Percentiles rank a stretch among this genome's conserved stretches.
phyloP scores from a whole-genome alignment of 805 yeast genomes.

The Saturnispora mendoncae region DNA sequence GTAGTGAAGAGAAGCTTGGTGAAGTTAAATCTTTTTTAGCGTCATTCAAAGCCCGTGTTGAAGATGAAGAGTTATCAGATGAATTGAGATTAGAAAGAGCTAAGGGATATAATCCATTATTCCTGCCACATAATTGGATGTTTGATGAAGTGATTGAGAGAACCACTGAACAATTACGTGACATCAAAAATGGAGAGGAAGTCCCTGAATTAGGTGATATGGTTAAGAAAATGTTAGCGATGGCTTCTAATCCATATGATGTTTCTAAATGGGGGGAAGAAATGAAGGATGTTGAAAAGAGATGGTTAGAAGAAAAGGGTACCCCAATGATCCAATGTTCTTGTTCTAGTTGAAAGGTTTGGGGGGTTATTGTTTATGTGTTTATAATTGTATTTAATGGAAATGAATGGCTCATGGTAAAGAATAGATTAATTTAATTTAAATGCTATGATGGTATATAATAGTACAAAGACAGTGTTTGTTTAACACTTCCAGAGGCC shows the following conservation, averaged over 20 bases:
- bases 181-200: constrained; percentile 3
- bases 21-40: constrained; percentile 45
- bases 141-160: constrained; percentile 69
- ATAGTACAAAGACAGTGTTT: too few relatives aligned
- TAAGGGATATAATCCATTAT: constrained; percentile 56
- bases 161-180: constrained; percentile 22
- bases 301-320: constrained; percentile 46
- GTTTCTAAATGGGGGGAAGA: constrained; percentile 58
- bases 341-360: constrained; percentile 40
- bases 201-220: constrained; percentile 30
- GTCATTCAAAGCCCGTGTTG: constrained; percentile 35
- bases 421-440: too few relatives aligned
- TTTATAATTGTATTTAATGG: too few relatives aligned
- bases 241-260: constrained; percentile 74
- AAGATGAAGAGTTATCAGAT: constrained; percentile 29
- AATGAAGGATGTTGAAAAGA: constrained; percentile 45
- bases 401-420: too few relatives aligned
- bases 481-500: constrained; percentile 20
- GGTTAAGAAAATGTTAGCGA: constrained; percentile 46
- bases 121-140: constrained; percentile 80
- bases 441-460: too few relatives aligned
- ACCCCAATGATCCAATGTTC: constrained; percentile 65
- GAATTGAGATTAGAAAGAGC: constrained; percentile 35
- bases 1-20: constrained; percentile 14
- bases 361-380: too few relatives aligned